Base-by-base conservation (phyloP, 2,329 filamentous ascomycete species). In the Pezicula radicicola region DNA sequence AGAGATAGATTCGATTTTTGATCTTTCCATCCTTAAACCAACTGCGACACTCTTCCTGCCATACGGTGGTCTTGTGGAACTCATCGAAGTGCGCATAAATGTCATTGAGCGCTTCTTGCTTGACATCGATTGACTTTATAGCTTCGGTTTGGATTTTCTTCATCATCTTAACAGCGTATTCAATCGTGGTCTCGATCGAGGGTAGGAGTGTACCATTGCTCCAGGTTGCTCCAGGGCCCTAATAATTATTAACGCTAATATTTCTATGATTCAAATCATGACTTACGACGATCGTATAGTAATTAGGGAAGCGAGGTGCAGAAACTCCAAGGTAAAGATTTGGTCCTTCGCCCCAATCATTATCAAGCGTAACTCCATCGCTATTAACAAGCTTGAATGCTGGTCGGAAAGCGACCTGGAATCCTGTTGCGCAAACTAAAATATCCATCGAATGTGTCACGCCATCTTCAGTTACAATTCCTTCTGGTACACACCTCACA, bases 1-100 rank as follows among this genome's bases (percentile, higher is more conserved):
- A 80, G 3, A 80, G 66, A 10, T 75, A 73, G 60, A 61, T 66
- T 44, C 75, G 69, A 12, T 72, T 65, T 21, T 72, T 72, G 5
- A 68, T 72, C 48, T 54, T 57, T 15, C 57, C 56, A 39, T 60
- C 55, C 40, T 60, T 60, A 50, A 55, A 60, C 59, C 59, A 68
- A 47, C 62, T 60, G 41, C 59, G 52, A 25, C 61, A 61, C 28
- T 61, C 53, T 21, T 58, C 53, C 35, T 54, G 40, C 52, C 60
- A 67, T n/a, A 63, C 63, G 9, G 62, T 65, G 15, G 50, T 55
- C 41, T 55, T 50, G n/a, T 67, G 66, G 43, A 63, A 64, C 21
- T 58, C 49, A 36, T 61, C 52, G 6, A 59, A 56, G 52, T 66
- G 63, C 27, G 65, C 58, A 27, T 56, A 58, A 47, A 68, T 68